Conservation (phyloP, 176 grass and related monocot genomes). For the Bolboschoenus planiculmis region DNA sequence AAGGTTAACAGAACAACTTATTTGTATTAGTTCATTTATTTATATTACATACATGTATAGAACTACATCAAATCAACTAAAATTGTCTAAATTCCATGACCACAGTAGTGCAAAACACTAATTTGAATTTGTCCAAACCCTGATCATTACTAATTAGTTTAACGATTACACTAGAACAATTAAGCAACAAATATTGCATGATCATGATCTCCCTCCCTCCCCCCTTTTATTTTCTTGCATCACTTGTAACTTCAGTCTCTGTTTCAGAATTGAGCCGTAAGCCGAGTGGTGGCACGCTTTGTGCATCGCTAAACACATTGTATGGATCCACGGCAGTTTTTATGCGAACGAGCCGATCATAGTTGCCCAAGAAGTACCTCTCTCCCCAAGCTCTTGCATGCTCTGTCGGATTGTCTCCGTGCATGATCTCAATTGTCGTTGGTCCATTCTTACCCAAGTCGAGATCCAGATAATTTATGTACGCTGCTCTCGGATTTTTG, state of each 20-base stretch:
- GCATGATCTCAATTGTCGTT: not conserved
- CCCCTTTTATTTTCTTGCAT: not conserved
- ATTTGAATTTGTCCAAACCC: not conserved
- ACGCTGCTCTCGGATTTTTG: constrained; percentile 35
- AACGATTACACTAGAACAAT: not conserved
- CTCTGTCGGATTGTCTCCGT: not conserved
- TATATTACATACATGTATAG: not conserved
- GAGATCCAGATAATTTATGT: constrained; percentile 83
- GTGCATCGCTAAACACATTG: constrained; percentile 56
- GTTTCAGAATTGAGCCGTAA: not conserved
- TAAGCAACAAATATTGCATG: not conserved
- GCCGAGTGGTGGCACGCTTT: constrained; percentile 49
- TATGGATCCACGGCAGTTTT: constrained; percentile 55
- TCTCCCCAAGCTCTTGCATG: constrained; percentile 44
- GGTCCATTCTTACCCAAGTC: constrained; percentile 40
- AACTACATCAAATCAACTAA: not conserved
- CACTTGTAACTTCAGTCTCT: not conserved
- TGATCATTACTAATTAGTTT: not conserved
- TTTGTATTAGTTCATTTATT: not conserved
- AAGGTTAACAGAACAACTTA: not conserved
- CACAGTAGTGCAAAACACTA: not conserved
- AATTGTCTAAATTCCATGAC: not conserved
- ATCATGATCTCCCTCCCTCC: too few relatives aligned
- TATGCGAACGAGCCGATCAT: constrained; percentile 37
- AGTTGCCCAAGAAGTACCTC: constrained; percentile 61